Conservation (phyloP, 192 early-diverging fungal species). For the Linnemannia schmuckeri region DNA sequence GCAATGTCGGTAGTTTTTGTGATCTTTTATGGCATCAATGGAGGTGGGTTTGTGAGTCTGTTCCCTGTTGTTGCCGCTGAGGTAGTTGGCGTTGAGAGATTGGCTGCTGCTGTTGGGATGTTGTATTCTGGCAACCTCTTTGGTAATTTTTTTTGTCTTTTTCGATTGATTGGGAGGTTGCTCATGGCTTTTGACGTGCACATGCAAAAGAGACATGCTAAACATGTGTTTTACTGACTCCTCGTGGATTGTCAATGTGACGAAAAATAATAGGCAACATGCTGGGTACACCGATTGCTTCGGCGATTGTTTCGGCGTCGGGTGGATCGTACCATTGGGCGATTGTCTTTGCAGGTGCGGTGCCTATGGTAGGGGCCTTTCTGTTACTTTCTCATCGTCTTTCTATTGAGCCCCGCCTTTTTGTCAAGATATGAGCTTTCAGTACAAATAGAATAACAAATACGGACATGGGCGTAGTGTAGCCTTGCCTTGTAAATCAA, state of each 20-base stretch:
- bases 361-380: conserved; percentile 8
- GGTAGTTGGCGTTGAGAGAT: conserved; percentile 54
- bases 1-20: conserved; percentile 53
- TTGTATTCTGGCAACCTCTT: conserved; percentile 60
- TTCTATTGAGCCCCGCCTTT: conserved; percentile 18
- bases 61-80: conserved; percentile 53
- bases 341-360: conserved; percentile 29
- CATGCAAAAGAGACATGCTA: background rate
- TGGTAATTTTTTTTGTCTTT: conserved; percentile 18
- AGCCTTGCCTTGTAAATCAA: too few relatives aligned
- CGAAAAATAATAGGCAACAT: conserved; percentile 41
- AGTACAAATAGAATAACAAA: background rate
- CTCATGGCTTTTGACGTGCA: too few relatives aligned
- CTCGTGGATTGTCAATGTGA: background rate
- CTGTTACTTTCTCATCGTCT: conserved; percentile 23
- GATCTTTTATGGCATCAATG: conserved; percentile 60
- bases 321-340: conserved; percentile 36
- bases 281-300: conserved; percentile 58
- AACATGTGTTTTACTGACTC: background rate
- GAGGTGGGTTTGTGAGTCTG: conserved; percentile 58
- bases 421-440: conserved; percentile 10
- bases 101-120: conserved; percentile 55
- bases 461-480: too few relatives aligned
- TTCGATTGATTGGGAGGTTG: too few relatives aligned
- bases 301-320: conserved; percentile 46